Percentiles rank a stretch among this genome's conserved stretches.
phyloP scores from a whole-genome alignment of 1,284 basidiomycete species.

The Ustilago sp. region DNA sequence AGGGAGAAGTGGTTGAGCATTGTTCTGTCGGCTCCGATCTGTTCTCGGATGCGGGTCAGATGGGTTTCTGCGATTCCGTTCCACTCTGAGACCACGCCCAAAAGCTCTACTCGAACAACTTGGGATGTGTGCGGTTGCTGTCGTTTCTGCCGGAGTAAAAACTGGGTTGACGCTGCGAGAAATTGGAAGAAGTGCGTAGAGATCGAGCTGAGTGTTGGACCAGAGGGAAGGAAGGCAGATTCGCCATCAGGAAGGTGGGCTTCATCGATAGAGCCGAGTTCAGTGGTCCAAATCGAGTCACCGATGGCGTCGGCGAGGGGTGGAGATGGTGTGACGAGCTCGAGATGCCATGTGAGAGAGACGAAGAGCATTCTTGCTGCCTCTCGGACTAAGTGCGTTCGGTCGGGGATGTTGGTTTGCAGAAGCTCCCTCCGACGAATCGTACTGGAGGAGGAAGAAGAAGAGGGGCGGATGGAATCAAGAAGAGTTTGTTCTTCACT shows the following conservation, averaged over 20 bases:
- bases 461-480: conserved; percentile 15
- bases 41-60: conserved; percentile 24
- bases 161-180: conserved; percentile 24
- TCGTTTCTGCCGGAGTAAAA: conserved; percentile 20
- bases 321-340: conserved; percentile 22
- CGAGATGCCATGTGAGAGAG: conserved; percentile 39
- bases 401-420: conserved; percentile 52
- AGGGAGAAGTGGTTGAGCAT: conserved; percentile 40
- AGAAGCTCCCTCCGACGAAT: conserved; percentile 28
- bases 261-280: conserved; percentile 34
- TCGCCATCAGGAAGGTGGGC: conserved; percentile 45
- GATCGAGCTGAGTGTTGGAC: conserved; percentile 24
- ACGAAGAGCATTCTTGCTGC: conserved; percentile 56
- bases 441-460: background rate
- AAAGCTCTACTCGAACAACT: conserved; percentile 6
- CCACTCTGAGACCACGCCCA: conserved; percentile 26
- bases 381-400: conserved; percentile 62
- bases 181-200: conserved; percentile 44
- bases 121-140: background rate
- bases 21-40: conserved; percentile 9
- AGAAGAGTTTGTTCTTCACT: conserved; percentile 40
- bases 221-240: conserved; percentile 14
- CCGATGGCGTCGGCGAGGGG: conserved; percentile 32
- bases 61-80: conserved; percentile 28
- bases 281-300: conserved; percentile 22